A percentile compares a stretch with the other conserved stretches of the same genome.
Evolutionary conservation across 768 basidiomycete genomes (phyloP).

Genomic region (Tubosaeta sp.): DNA sequence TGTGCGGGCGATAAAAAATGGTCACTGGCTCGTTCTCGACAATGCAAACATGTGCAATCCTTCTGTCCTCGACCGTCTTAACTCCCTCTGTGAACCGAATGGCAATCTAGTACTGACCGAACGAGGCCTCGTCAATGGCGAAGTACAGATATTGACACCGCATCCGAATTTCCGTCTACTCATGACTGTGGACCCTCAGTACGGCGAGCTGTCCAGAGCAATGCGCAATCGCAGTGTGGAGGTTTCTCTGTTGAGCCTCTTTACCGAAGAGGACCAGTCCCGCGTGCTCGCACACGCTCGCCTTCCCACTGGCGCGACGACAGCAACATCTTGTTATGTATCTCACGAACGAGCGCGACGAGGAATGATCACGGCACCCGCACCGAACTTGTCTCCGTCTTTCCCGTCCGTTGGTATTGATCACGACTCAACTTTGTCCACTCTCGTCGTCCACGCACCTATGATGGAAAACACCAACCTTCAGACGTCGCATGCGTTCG

Average conservation of each 20-base stretch:
- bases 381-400: background rate
- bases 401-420: constrained; percentile 41
- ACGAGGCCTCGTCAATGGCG: constrained; percentile 76
- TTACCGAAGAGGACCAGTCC: constrained; percentile 42
- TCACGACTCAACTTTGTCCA: constrained; percentile 46
- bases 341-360: constrained; percentile 25
- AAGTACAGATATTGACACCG: constrained; percentile 69
- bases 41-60: constrained; percentile 93
- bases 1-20: constrained; percentile 76
- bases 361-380: constrained; percentile 13
- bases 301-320: constrained; percentile 35
- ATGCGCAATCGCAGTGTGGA: constrained; percentile 98
- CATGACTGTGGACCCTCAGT: constrained; percentile 88
- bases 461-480: constrained; percentile 19
- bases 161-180: constrained; percentile 89
- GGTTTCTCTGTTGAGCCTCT: constrained; percentile 47
- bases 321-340: constrained; percentile 5
- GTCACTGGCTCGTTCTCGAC: constrained; percentile 88
- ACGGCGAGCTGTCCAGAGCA: constrained; percentile 92
- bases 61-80: constrained; percentile 93
- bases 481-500: constrained; percentile 17
- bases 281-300: constrained; percentile 47
- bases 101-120: constrained; percentile 86
- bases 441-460: constrained; percentile 38
- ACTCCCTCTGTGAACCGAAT: constrained; percentile 88